Evolutionary conservation across 2,329 filamentous ascomycete species (phyloP).

Genomic region (Aspergillus brasiliensis): DNA sequence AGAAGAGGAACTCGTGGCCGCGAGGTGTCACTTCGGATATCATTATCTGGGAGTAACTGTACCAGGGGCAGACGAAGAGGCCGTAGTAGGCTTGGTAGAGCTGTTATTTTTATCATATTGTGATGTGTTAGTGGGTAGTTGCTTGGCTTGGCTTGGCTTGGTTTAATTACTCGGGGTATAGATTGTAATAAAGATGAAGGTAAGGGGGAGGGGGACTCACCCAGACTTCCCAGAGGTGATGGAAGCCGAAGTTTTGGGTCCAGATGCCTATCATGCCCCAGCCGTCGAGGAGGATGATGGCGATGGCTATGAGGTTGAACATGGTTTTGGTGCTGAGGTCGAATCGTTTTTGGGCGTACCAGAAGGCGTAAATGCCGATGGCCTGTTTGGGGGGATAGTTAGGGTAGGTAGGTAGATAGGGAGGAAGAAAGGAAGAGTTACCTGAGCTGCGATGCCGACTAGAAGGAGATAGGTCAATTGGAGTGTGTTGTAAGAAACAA

Average conservation of each 20-base stretch:
- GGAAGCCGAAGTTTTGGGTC: slow-evolving; percentile 57
- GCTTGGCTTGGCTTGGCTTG: too few relatives aligned
- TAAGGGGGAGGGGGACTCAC: too few relatives aligned
- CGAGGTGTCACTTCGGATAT: slow-evolving; percentile 69
- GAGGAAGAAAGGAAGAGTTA: too few relatives aligned
- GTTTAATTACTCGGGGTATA: too few relatives aligned
- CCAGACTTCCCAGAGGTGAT: slow-evolving; percentile 58
- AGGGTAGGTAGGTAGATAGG: too few relatives aligned
- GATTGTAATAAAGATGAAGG: too few relatives aligned
- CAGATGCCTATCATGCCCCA: slow-evolving; percentile 64
- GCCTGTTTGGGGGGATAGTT: slow-evolving; percentile 25
- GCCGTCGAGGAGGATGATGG: slow-evolving; percentile 60
- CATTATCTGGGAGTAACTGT: slow-evolving; percentile 71
- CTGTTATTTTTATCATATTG: too few relatives aligned
- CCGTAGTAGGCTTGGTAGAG: slow-evolving; percentile 61
- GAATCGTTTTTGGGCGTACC: slow-evolving; percentile 62
- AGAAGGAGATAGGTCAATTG: slow-evolving; percentile 67
- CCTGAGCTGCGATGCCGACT: slow-evolving; percentile 66
- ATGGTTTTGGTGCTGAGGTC: slow-evolving; percentile 65
- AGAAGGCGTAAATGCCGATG: slow-evolving; percentile 64
- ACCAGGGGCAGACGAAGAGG: slow-evolving; percentile 69
- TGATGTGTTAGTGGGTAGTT: background rate
- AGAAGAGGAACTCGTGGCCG: slow-evolving; percentile 71
- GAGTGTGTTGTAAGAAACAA: slow-evolving; percentile 66
- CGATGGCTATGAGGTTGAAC: slow-evolving; percentile 66